Conservation (phyloP, 108 stramenopile genomes). For the Cyclotella baltica region DNA sequence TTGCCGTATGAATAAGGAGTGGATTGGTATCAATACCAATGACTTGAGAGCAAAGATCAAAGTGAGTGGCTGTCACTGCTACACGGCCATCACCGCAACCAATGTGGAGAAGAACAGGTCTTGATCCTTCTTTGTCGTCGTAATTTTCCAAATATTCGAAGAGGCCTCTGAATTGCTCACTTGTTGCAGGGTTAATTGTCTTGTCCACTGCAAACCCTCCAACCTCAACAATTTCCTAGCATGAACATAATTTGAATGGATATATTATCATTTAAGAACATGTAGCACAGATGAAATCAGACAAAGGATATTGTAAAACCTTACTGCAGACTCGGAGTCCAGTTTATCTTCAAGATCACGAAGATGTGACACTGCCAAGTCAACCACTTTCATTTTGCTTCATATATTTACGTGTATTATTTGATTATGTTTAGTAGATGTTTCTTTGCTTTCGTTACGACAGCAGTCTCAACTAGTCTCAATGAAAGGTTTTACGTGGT, state of each 20-base stretch:
- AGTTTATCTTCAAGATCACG: neutral
- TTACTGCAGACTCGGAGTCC: neutral
- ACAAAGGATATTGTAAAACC: neutral
- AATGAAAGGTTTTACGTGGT: too few species aligned
- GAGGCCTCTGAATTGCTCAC: neutral
- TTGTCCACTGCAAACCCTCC: constrained; percentile 11
- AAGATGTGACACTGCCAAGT: constrained; percentile 1
- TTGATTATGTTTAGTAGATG: too few species aligned
- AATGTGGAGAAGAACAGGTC: constrained; percentile 1
- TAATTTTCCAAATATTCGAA: neutral
- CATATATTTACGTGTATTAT: too few species aligned
- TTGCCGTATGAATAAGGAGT: neutral
- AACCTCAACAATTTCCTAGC: neutral
- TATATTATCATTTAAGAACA: too few species aligned
- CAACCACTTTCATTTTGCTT: neutral
- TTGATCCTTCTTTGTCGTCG: too few species aligned
- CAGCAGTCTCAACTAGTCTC: too few species aligned
- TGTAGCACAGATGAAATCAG: neutral
- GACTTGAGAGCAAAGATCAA: neutral
- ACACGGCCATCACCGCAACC: neutral
- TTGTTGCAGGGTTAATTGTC: neutral
- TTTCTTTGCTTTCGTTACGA: too few species aligned
- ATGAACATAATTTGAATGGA: too few species aligned
- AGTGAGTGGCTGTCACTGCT: neutral
- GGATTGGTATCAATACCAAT: constrained; percentile 7